A percentile compares a stretch with the other conserved stretches of the same genome.
Evolutionary conservation across 2,329 filamentous ascomycete genomes (phyloP).

Genomic region (Colletotrichum abscissum): DNA sequence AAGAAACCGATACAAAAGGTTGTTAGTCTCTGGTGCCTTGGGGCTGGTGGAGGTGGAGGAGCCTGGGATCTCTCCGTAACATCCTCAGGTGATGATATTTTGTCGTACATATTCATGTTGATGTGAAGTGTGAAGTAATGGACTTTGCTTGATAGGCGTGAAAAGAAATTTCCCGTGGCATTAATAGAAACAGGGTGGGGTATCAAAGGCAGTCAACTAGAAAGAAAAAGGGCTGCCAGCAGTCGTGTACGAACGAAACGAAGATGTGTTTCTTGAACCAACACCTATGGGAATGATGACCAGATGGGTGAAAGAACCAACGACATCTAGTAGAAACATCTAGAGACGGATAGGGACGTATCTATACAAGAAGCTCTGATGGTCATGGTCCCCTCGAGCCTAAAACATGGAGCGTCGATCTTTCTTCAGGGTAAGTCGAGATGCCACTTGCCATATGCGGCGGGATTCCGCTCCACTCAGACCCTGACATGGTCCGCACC

Average conservation of each 20-base stretch:
- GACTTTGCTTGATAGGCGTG: no score
- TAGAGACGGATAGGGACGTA: slow-evolving; percentile 4
- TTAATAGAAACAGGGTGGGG: not conserved
- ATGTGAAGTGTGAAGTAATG: not conserved
- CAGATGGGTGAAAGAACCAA: not conserved
- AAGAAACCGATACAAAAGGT: slow-evolving; percentile 24
- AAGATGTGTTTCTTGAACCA: not conserved
- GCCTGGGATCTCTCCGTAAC: not conserved
- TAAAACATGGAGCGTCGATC: slow-evolving; percentile 27
- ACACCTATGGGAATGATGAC: not conserved
- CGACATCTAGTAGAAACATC: not conserved
- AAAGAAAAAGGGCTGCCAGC: not conserved
- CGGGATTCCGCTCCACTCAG: slow-evolving; percentile 1
- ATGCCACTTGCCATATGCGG: not conserved
- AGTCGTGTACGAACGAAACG: slow-evolving; percentile 4
- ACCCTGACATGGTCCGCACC: not conserved
- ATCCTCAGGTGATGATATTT: slow-evolving; percentile 9
- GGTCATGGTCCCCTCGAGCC: not conserved
- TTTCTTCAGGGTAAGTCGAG: not conserved
- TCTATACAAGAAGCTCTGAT: not conserved
- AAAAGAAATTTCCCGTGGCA: not conserved
- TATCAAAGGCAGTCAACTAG: not conserved
- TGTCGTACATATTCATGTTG: slow-evolving; percentile 15
- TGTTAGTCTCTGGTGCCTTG: not conserved
- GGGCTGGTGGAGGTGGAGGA: not conserved